Conservation (phyloP, 1,284 basidiomycete genomes). For the Afroboletus lepidellus region DNA sequence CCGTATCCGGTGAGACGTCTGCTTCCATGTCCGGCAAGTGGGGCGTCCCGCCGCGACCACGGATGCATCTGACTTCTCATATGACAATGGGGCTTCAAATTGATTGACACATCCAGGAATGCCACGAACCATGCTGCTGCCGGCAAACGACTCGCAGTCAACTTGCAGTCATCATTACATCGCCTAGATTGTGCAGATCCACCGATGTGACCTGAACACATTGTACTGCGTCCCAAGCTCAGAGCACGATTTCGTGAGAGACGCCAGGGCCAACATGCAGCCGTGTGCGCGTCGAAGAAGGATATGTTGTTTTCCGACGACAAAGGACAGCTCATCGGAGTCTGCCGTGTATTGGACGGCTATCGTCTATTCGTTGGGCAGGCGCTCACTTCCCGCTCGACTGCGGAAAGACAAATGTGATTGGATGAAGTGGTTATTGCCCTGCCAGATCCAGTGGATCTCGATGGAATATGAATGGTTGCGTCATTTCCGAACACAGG, state of each 20-base stretch:
- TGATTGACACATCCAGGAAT: slow-evolving; percentile 10
- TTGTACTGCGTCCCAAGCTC: slow-evolving; percentile 8
- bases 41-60: slow-evolving; percentile 14
- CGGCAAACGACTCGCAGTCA: slow-evolving; percentile 4
- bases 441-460: slow-evolving; percentile 23
- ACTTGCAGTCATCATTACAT: slow-evolving; percentile 3
- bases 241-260: not conserved
- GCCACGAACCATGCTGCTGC: slow-evolving; percentile 18
- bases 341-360: too few species aligned
- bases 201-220: slow-evolving; percentile 7
- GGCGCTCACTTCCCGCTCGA: not conserved
- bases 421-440: slow-evolving; percentile 6
- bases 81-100: slow-evolving; percentile 3
- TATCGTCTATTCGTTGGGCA: not conserved
- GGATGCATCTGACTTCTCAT: slow-evolving; percentile 15
- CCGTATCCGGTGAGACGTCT: slow-evolving; percentile 24
- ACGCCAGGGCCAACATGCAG: not conserved
- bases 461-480: slow-evolving; percentile 1
- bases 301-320: too few species aligned
- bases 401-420: slow-evolving; percentile 3
- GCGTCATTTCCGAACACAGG: slow-evolving; percentile 31
- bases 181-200: slow-evolving; percentile 22
- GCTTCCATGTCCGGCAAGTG: slow-evolving; percentile 20
- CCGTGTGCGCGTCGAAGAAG: not conserved
- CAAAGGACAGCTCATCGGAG: too few species aligned